Conservation (phyloP, 2,329 filamentous ascomycete species). For the Pseudogymnoascus verrucosus region DNA sequence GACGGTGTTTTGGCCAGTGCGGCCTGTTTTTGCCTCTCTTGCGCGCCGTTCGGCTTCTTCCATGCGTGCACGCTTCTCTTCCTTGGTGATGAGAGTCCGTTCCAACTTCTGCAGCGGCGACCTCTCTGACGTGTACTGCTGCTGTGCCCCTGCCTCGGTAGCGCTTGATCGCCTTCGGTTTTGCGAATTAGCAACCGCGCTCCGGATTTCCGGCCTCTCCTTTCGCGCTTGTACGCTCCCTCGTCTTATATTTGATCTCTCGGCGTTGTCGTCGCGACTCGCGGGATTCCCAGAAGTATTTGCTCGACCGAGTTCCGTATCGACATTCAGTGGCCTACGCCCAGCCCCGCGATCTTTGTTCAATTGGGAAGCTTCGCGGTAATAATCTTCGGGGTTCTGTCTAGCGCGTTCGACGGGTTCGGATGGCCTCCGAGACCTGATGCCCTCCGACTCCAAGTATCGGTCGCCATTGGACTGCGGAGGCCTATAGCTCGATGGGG, state of each 20-base stretch:
- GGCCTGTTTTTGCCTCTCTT: conserved; percentile 41
- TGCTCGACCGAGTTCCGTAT: background rate
- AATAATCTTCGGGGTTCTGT: conserved; percentile 15
- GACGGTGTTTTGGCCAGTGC: conserved; percentile 24
- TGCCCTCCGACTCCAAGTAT: background rate
- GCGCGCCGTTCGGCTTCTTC: conserved; percentile 72
- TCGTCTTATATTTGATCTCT: conserved; percentile 9
- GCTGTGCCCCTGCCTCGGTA: conserved; percentile 29
- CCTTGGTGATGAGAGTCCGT: conserved; percentile 87
- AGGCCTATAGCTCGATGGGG: conserved; percentile 49
- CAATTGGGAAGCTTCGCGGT: conserved; percentile 1
- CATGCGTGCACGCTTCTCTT: conserved; percentile 81
- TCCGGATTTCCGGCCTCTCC: conserved; percentile 16
- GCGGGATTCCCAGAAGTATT: background rate
- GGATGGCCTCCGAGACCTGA: conserved; percentile 24
- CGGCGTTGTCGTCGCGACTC: conserved; percentile 15
- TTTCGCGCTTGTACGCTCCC: conserved; percentile 14
- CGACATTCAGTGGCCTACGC: background rate
- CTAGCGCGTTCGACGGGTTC: conserved; percentile 16
- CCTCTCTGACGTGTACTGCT: conserved; percentile 64
- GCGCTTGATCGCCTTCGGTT: conserved; percentile 30
- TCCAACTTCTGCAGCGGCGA: conserved; percentile 93
- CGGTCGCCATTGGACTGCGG: conserved; percentile 35
- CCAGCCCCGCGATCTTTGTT: background rate
- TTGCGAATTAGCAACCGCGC: conserved; percentile 14